Evolutionary conservation across 139 green algal genomes (phyloP).

Genomic region (Coelastrella sp.): DNA sequence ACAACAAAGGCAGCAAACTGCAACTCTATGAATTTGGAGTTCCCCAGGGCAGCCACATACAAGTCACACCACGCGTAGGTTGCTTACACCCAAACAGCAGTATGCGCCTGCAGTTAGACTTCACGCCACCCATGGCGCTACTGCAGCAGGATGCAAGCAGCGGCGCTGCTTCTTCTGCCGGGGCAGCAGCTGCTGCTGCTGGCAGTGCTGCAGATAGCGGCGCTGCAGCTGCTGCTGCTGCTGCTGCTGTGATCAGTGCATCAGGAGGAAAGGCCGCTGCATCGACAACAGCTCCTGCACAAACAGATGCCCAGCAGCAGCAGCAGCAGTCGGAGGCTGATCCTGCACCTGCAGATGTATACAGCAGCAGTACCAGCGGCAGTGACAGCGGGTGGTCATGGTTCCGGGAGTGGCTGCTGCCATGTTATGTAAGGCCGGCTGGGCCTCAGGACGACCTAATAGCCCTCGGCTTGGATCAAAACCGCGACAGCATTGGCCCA

Average conservation of each 20-base stretch:
- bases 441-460: neutral
- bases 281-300: neutral
- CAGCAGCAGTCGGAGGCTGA: neutral
- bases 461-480: neutral
- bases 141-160: neutral
- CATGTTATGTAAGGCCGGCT: slow-evolving; percentile 27
- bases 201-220: neutral
- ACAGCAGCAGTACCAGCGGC: slow-evolving; percentile 18
- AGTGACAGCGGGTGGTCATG: neutral
- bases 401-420: slow-evolving; percentile 27
- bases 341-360: neutral
- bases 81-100: slow-evolving; percentile 3
- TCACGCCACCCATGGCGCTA: slow-evolving; percentile 48
- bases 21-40: slow-evolving; percentile 76
- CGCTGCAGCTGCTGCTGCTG: neutral
- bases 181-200: neutral
- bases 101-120: slow-evolving; percentile 59
- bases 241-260: neutral
- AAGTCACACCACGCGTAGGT: slow-evolving; percentile 22
- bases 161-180: neutral
- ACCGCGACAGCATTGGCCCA: neutral
- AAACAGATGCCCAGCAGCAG: neutral
- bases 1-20: slow-evolving; percentile 49
- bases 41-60: slow-evolving; percentile 54
- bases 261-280: neutral